A percentile compares a stretch with the other conserved stretches of the same genome.
These are phyloP conservation scores for Cafeteria roenbergensis DNA, from an alignment of 108 stramenopile genomes.

Conservation along the genomic window DNA sequence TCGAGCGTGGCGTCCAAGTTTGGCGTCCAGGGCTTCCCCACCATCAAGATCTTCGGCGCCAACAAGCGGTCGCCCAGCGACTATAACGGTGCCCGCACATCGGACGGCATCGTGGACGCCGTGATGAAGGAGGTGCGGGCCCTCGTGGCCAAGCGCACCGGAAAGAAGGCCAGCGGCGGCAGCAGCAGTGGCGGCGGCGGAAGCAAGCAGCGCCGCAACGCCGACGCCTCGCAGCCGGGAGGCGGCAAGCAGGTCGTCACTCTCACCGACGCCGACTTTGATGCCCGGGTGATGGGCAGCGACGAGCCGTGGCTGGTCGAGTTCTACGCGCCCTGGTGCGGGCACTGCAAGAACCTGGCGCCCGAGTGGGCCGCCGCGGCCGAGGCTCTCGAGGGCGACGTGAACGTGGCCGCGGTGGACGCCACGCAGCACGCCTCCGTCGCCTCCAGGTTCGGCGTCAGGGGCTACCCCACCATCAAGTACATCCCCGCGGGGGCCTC, in stretches of 20 bases:
- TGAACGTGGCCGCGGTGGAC: conserved; percentile 67
- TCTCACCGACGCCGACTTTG: conserved; percentile 11
- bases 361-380: conserved; percentile 35
- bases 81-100: conserved; percentile 61
- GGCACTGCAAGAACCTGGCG: conserved; percentile 50
- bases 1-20: conserved; percentile 33
- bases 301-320: conserved; percentile 26
- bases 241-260: conserved; percentile 8
- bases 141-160: neutral
- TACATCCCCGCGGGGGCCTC: conserved; percentile 64
- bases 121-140: neutral
- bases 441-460: conserved; percentile 48
- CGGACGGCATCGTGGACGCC: conserved; percentile 31
- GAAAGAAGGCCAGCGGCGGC: neutral
- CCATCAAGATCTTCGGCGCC: conserved; percentile 53
- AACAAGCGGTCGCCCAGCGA: conserved; percentile 52
- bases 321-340: conserved; percentile 57
- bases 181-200: neutral
- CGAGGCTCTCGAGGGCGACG: conserved; percentile 24
- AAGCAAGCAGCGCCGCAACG: neutral
- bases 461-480: conserved; percentile 58
- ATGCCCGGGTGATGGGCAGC: conserved; percentile 10
- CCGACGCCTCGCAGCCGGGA: neutral
- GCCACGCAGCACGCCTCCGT: conserved; percentile 52
- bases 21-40: conserved; percentile 43